These are phyloP conservation scores for Torulaspora indica DNA, from an alignment of 805 yeast genomes.

Conservation along the genomic window DNA sequence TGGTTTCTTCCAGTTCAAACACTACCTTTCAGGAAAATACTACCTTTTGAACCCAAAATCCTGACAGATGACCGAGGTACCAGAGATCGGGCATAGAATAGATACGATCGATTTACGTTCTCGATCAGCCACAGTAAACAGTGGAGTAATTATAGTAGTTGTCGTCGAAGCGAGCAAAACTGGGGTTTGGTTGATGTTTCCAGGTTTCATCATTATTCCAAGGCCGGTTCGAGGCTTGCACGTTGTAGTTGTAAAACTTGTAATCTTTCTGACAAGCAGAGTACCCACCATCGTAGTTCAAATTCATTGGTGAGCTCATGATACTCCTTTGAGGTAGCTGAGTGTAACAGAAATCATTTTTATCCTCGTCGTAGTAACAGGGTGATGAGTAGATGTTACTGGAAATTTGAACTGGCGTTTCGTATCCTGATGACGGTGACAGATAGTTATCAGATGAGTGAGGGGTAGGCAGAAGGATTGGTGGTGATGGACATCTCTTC, in stretches of 20 bases:
- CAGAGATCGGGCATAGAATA: neutral
- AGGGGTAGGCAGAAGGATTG: conserved; percentile 16
- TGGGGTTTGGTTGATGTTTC: conserved; percentile 8
- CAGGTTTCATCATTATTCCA: conserved; percentile 14
- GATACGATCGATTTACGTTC: conserved; percentile 43
- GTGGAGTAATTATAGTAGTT: conserved; percentile 17
- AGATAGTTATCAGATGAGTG: conserved; percentile 15
- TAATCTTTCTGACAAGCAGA: conserved; percentile 16
- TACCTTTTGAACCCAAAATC: neutral
- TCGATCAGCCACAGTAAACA: conserved; percentile 40
- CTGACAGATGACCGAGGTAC: neutral
- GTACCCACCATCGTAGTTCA: conserved; percentile 13
- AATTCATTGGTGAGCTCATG: conserved; percentile 16
- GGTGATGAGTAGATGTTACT: conserved; percentile 25
- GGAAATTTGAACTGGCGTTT: conserved; percentile 20
- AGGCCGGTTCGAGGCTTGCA: conserved; percentile 8
- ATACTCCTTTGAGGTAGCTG: conserved; percentile 13
- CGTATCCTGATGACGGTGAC: conserved; percentile 25
- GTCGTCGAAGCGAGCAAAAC: conserved; percentile 8
- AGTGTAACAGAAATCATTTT: conserved; percentile 17
- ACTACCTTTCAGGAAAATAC: neutral
- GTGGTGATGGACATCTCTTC: conserved; percentile 17
- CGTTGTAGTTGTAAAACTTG: conserved; percentile 23
- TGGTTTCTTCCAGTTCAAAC: neutral
- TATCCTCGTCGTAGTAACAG: conserved; percentile 22